A percentile compares a stretch with the other conserved stretches of the same genome.
Evolutionary conservation across 2,329 filamentous ascomycete species (phyloP).

Genomic region (Lachnellula suecica): DNA sequence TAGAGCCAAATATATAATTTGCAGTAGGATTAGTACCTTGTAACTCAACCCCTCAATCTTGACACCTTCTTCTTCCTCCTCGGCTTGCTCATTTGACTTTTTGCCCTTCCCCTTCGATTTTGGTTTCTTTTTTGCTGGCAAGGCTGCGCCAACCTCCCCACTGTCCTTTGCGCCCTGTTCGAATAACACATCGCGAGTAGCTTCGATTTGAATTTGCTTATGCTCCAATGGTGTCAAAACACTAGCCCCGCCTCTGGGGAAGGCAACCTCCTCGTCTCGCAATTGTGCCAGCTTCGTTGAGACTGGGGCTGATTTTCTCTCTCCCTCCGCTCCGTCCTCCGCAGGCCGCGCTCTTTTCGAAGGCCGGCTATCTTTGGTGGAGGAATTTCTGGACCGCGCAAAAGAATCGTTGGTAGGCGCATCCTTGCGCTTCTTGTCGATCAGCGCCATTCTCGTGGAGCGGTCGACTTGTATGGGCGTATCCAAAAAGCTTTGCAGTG

Average conservation of each 20-base stretch:
- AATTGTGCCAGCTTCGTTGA: conserved; percentile 40
- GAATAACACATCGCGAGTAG: conserved; percentile 86
- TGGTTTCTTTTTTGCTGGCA: conserved; percentile 45
- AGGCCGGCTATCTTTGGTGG: conserved; percentile 25
- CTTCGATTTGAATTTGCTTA: conserved; percentile 94
- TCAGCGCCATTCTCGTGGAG: conserved; percentile 29
- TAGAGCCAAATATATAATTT: too few species aligned
- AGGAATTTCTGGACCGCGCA: conserved; percentile 28
- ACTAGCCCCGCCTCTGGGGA: conserved; percentile 89
- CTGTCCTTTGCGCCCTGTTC: conserved; percentile 61
- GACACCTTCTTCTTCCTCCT: conserved; percentile 51
- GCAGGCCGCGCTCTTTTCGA: conserved; percentile 30
- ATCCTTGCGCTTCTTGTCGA: conserved; percentile 33
- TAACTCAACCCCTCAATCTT: conserved; percentile 86
- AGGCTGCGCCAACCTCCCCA: conserved; percentile 23
- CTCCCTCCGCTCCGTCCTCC: conserved; percentile 21
- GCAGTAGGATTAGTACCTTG: conserved; percentile 59
- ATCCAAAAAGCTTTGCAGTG: neutral
- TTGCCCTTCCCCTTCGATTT: conserved; percentile 54
- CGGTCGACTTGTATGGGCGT: neutral
- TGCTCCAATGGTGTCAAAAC: conserved; percentile 90
- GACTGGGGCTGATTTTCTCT: conserved; percentile 5
- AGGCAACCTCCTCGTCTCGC: conserved; percentile 82
- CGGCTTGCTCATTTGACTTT: conserved; percentile 49
- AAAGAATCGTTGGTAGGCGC: conserved; percentile 34